These are phyloP conservation scores for Penicillium olsonii DNA, from an alignment of 2,329 filamentous ascomycete genomes.

Conservation along the genomic window DNA sequence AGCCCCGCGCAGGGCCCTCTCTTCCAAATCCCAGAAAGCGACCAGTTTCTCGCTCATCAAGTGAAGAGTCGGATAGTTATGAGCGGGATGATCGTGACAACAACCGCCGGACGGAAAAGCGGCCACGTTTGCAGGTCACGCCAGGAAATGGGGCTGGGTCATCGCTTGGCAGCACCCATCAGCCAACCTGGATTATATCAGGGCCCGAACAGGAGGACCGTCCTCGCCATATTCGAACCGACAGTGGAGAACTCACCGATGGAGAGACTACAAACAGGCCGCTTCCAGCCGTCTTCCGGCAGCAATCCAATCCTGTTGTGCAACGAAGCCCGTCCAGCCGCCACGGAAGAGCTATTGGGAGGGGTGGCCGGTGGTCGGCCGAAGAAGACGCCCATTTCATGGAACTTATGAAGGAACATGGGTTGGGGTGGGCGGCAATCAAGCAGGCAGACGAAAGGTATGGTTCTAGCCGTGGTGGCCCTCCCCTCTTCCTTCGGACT, in stretches of 20 bases:
- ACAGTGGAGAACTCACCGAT: slow-evolving; percentile 1
- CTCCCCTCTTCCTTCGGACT: too few species aligned
- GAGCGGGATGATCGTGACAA: slow-evolving; percentile 40
- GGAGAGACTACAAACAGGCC: background rate
- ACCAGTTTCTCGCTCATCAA: slow-evolving; percentile 8
- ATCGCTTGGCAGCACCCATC: background rate
- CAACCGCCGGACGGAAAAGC: slow-evolving; percentile 26
- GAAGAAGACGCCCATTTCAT: background rate
- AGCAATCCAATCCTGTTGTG: too few species aligned
- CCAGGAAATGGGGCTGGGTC: slow-evolving; percentile 9
- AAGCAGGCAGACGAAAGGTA: too few species aligned
- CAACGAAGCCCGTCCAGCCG: too few species aligned
- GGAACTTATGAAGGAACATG: too few species aligned
- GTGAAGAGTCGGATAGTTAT: slow-evolving; percentile 42
- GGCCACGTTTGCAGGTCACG: slow-evolving; percentile 1
- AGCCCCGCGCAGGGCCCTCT: slow-evolving; percentile 9
- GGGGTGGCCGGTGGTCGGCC: background rate
- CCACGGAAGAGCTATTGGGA: too few species aligned
- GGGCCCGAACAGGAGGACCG: background rate
- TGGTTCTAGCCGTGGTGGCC: too few species aligned
- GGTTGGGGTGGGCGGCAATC: too few species aligned
- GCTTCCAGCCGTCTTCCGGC: background rate
- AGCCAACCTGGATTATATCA: background rate
- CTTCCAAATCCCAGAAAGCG: slow-evolving; percentile 20
- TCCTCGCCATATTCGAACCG: background rate